These are phyloP conservation scores for Leavenworthia alabamica DNA, from an alignment of 345 rosid genomes.

Conservation along the genomic window DNA sequence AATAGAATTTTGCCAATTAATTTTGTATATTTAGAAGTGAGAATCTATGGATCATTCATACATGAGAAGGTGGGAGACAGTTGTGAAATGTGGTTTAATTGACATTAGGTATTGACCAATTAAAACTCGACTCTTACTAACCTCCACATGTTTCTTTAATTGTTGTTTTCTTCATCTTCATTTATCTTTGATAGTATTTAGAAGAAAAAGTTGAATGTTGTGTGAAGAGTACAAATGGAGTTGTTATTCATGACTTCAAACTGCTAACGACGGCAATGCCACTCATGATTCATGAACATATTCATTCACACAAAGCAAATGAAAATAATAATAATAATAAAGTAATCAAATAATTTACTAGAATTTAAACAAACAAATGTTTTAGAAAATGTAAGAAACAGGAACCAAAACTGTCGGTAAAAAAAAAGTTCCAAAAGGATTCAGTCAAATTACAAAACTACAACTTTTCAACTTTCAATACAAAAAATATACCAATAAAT, in stretches of 20 bases:
- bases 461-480: neutral
- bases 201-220: conserved; percentile 1
- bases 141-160: conserved; percentile 26
- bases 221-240: conserved; percentile 18
- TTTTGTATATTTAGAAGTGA: conserved; percentile 1
- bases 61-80: conserved; percentile 35
- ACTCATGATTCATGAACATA: conserved; percentile 17
- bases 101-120: conserved; percentile 27
- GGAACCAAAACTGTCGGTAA: conserved; percentile 9
- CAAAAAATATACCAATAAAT: neutral
- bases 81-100: conserved; percentile 24
- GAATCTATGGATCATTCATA: conserved; percentile 10
- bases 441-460: conserved; percentile 10
- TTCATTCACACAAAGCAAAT: conserved; percentile 18
- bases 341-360: neutral
- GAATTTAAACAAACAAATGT: neutral
- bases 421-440: conserved; percentile 2
- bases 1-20: neutral
- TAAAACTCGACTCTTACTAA: conserved; percentile 27
- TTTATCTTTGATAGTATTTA: neutral
- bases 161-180: neutral
- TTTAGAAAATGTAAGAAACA: neutral
- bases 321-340: neutral
- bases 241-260: conserved; percentile 16
- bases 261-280: neutral